phyloP scores from a whole-genome alignment of 768 basidiomycete genomes.

The Strobilomyces echinocephalus region DNA sequence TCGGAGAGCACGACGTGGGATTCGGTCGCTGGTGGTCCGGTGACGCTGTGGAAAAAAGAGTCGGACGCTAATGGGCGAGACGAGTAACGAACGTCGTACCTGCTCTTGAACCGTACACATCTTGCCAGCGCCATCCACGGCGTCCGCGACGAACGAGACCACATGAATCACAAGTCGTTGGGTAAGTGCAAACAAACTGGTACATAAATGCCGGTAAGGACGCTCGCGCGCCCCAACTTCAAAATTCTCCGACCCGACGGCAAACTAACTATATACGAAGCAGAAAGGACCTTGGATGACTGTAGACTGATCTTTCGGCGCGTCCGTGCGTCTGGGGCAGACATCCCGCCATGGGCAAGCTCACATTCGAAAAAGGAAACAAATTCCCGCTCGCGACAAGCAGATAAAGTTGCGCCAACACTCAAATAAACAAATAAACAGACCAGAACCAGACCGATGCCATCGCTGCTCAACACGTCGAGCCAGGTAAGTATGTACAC shows the following conservation, averaged over 20 bases:
- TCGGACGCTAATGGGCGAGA: too few species aligned
- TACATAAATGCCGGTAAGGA: too few species aligned
- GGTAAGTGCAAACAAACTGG: too few species aligned
- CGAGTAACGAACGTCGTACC: too few species aligned
- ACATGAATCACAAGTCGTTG: constrained; percentile 31
- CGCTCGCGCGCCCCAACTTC: too few species aligned
- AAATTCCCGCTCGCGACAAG: constrained; percentile 12
- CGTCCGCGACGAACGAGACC: constrained; percentile 19
- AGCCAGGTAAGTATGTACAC: constrained; percentile 16
- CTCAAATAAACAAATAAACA: too few species aligned
- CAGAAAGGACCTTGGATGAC: constrained; percentile 49
- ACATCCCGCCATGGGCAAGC: too few species aligned
- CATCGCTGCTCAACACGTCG: constrained; percentile 3
- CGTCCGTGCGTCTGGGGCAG: constrained; percentile 63
- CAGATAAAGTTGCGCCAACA: constrained; percentile 11
- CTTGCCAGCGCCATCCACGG: constrained; percentile 16
- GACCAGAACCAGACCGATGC: too few species aligned
- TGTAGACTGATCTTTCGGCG: constrained; percentile 61
- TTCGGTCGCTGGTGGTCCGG: not conserved
- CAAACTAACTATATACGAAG: too few species aligned
- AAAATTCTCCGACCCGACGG: too few species aligned
- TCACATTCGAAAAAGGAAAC: constrained; percentile 15
- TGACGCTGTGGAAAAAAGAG: not conserved
- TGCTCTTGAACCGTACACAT: constrained; percentile 20
- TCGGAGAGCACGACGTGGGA: constrained; percentile 31